Percentiles rank a stretch among this genome's conserved stretches.
Evolutionary conservation across 2,329 filamentous ascomycete genomes (phyloP).

Genomic region (Sporothrix pallida): DNA sequence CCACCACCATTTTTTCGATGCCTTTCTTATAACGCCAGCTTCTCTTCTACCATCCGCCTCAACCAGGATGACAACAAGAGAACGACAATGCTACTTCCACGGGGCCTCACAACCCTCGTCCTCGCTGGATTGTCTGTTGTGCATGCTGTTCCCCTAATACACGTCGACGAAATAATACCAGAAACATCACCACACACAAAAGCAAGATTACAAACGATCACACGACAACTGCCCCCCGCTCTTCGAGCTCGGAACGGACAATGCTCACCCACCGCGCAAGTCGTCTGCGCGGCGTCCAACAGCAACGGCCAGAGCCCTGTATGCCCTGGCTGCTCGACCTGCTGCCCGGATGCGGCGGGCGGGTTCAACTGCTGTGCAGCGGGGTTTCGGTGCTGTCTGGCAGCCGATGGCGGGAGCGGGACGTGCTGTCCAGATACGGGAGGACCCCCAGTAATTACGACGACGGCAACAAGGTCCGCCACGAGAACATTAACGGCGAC

Average conservation of each 20-base stretch:
- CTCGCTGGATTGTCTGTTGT: slow-evolving; percentile 35
- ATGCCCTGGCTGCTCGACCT: slow-evolving; percentile 34
- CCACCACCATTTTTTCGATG: background rate
- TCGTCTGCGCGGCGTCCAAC: slow-evolving; percentile 30
- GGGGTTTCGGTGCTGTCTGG: slow-evolving; percentile 28
- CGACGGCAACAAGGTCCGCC: slow-evolving; percentile 14
- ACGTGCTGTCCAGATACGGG: slow-evolving; percentile 26
- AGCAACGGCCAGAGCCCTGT: slow-evolving; percentile 29
- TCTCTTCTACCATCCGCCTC: no score
- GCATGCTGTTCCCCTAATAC: slow-evolving; percentile 16
- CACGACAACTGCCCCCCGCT: background rate
- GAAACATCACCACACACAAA: background rate
- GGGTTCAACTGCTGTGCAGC: slow-evolving; percentile 31
- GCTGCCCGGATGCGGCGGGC: slow-evolving; percentile 34
- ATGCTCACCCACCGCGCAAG: slow-evolving; percentile 21
- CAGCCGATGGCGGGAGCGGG: slow-evolving; percentile 11
- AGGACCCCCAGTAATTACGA: background rate
- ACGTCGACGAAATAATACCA: background rate
- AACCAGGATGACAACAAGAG: slow-evolving; percentile 37
- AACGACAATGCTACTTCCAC: slow-evolving; percentile 40
- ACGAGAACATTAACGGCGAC: slow-evolving; percentile 13
- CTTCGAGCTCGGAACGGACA: background rate
- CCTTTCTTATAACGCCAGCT: background rate
- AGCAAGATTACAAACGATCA: background rate
- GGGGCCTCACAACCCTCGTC: slow-evolving; percentile 39